phyloP scores from a whole-genome alignment of 2,329 filamentous ascomycete genomes.

The Microdochium trichocladiopsis region DNA sequence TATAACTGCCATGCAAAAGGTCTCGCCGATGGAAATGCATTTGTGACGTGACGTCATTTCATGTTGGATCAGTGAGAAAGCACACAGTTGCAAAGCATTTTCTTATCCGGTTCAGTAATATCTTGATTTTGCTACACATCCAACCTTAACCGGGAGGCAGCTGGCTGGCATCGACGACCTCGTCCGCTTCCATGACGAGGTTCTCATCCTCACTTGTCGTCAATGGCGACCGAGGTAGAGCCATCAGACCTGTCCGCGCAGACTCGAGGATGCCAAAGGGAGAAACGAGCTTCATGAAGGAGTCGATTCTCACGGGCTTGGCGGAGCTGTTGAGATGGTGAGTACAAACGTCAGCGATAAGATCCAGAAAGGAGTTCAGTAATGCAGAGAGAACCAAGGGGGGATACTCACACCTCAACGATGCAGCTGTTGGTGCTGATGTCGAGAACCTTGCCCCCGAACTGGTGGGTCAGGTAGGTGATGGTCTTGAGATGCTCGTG shows the following conservation, averaged over 20 bases:
- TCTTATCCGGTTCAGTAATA: too few species aligned
- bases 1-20: too few species aligned
- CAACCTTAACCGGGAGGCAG: constrained; percentile 73
- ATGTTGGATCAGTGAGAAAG: too few species aligned
- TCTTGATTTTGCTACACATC: neutral
- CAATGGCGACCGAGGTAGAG: constrained; percentile 85
- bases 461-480: constrained; percentile 94
- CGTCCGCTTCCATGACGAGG: constrained; percentile 77
- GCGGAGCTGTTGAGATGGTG: constrained; percentile 55
- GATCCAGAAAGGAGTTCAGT: too few species aligned
- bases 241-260: constrained; percentile 93
- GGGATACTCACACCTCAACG: constrained; percentile 75
- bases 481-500: constrained; percentile 96
- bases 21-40: too few species aligned
- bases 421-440: constrained; percentile 99
- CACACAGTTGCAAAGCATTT: too few species aligned
- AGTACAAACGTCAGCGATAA: neutral
- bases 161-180: constrained; percentile 89
- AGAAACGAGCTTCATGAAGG: constrained; percentile 90
- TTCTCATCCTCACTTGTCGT: constrained; percentile 61
- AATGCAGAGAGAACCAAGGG: neutral
- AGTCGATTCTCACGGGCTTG: constrained; percentile 90
- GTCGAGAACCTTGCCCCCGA: constrained; percentile 93
- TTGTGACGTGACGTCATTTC: too few species aligned
- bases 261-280: constrained; percentile 97